Evolutionary conservation across 139 green algal species (phyloP), one percentile per base, ranked within the genome.

Genomic region (Trebouxia sp.): DNA sequence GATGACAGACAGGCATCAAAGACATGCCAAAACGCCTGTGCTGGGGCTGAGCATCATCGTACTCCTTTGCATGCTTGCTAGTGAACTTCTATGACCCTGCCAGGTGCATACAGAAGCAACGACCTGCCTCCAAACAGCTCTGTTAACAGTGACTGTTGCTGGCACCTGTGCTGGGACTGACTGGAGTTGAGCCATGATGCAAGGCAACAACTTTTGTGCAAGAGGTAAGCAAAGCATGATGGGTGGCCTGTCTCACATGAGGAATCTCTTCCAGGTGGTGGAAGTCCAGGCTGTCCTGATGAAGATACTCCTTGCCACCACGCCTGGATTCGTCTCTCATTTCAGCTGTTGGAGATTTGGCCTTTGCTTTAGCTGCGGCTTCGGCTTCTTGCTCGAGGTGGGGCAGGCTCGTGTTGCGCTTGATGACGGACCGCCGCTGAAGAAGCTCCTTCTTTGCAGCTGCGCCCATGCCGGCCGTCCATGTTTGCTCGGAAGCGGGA

Each of bases 381-480:
- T 53, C 20, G 47, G n/a, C 14, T 14, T 72, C 62, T 5, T 72
- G n/a, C 12, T 24, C 1, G 28, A 72, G 42, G 20, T 72, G 15
- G 11, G 62, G 62, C 12, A 35, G 26, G 35, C 10, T 45, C 6
- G 28, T 39, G 35, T 45, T 72, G 10, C 62, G 62, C 12, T 45
- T 24, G 5, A 72, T 72, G 62, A 72, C 11, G 5, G 62, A 72
- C 62, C 62, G 62, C 62, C 62, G 62, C 62, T 43, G 62, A 32
- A 72, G 35, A 22, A 72, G 62, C 62, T 72, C 62, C 35, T 43
- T 42, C 32, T 30, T 39, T 28, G 62, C 62, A 2, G 62, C 62
- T 10, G 42, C 20, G 20, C 62, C 62, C 74, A 79, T 79, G n/a
- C 74, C 74, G 9, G 74, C 74, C 7, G 74, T 79, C 74, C 74